A percentile compares a stretch with the other conserved stretches of the same genome.
phyloP scores from a whole-genome alignment of 441 rosid species.

The Hura crepitans region DNA sequence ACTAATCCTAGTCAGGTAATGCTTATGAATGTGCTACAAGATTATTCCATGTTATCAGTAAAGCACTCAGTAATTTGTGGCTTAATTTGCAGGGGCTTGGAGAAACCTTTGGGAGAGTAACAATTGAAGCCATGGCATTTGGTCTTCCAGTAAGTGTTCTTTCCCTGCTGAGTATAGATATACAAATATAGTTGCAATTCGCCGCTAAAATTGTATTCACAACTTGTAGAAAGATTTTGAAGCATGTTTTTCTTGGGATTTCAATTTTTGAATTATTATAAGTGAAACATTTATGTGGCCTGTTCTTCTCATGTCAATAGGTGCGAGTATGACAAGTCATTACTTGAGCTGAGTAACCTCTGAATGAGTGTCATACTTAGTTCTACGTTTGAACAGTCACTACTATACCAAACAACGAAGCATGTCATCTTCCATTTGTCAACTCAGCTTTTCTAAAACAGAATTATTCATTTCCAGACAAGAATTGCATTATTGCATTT shows the following conservation, averaged over 20 bases:
- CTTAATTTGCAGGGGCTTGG: constrained; percentile 62
- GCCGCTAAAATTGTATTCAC: not conserved
- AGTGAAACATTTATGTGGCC: not conserved
- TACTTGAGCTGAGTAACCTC: not conserved
- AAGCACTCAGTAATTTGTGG: constrained; percentile 16
- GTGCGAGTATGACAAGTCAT: not conserved
- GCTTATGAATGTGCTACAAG: not conserved
- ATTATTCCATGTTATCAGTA: constrained; percentile 3
- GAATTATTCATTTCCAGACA: not conserved
- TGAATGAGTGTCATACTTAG: not conserved
- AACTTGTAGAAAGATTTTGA: not conserved
- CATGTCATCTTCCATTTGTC: not conserved
- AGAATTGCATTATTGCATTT: not conserved
- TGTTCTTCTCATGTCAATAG: not conserved
- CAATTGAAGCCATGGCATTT: constrained; percentile 95
- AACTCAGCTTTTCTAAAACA: not conserved
- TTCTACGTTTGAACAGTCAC: not conserved
- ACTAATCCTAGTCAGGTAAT: not conserved
- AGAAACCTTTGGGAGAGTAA: constrained; percentile 97
- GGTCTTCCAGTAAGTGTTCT: constrained; percentile 66
- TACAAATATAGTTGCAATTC: not conserved
- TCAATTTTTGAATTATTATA: not conserved
- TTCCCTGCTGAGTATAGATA: constrained; percentile 8
- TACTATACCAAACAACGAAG: not conserved
- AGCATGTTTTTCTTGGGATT: not conserved